Conservation (phyloP, 2,329 filamentous ascomycete genomes). For the Dryadomyces quercus-mongolicae region DNA sequence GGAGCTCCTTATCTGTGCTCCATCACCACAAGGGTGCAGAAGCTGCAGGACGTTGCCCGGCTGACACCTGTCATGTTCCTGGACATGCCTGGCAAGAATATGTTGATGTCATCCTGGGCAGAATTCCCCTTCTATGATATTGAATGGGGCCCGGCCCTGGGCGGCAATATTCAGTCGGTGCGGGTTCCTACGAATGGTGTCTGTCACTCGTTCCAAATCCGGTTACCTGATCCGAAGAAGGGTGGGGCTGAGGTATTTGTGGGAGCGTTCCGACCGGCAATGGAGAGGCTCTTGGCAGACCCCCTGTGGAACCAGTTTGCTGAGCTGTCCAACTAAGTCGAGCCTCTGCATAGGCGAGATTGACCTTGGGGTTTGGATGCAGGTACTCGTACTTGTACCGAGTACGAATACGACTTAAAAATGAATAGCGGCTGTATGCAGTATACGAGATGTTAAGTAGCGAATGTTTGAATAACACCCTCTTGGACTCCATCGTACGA, state of each 20-base stretch:
- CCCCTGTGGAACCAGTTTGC: conserved; percentile 3
- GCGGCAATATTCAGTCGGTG: not conserved
- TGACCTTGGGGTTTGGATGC: too few relatives aligned
- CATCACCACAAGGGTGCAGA: not conserved
- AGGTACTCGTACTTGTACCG: too few relatives aligned
- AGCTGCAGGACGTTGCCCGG: not conserved
- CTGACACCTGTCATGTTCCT: not conserved
- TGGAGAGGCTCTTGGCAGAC: not conserved
- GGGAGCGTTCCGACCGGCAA: not conserved
- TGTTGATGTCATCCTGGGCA: conserved; percentile 1
- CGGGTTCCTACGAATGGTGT: not conserved
- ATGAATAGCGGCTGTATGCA: too few relatives aligned
- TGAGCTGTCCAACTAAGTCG: not conserved
- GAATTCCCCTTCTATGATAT: conserved; percentile 3
- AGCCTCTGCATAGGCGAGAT: too few relatives aligned
- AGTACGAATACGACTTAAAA: too few relatives aligned
- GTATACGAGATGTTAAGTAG: too few relatives aligned
- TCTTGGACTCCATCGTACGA: too few relatives aligned
- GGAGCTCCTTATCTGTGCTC: not conserved
- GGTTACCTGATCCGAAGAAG: not conserved
- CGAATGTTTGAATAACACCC: too few relatives aligned
- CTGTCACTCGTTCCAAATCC: conserved; percentile 2
- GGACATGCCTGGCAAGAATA: conserved; percentile 1
- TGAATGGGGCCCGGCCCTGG: conserved; percentile 1
- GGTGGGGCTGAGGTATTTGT: conserved; percentile 1